Conservation (phyloP, 352 stramenopile species). For the Phytophthora pinifolia region DNA sequence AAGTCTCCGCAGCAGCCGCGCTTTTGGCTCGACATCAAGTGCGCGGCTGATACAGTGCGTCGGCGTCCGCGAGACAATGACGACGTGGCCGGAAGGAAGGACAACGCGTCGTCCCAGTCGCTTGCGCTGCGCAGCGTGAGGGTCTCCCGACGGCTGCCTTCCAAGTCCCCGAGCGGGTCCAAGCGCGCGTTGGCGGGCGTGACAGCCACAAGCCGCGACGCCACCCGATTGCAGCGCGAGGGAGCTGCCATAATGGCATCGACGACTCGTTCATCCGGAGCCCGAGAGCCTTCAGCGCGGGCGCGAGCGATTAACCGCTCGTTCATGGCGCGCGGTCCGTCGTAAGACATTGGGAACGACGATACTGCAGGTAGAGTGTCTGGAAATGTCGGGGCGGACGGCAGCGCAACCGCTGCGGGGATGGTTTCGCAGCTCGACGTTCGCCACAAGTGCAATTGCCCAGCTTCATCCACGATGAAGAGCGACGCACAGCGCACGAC, state of each 20-base stretch:
- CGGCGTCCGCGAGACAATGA: slow-evolving; percentile 55
- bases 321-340: slow-evolving; percentile 57
- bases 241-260: slow-evolving; percentile 72
- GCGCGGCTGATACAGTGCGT: slow-evolving; percentile 56
- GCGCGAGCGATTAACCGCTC: slow-evolving; percentile 62
- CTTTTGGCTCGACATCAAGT: slow-evolving; percentile 76
- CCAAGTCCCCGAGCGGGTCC: slow-evolving; percentile 43
- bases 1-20: slow-evolving; percentile 72
- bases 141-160: slow-evolving; percentile 19
- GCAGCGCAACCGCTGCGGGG: slow-evolving; percentile 8
- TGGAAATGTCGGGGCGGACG: slow-evolving; percentile 9
- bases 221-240: slow-evolving; percentile 25
- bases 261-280: slow-evolving; percentile 63
- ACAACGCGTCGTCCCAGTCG: slow-evolving; percentile 58
- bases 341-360: slow-evolving; percentile 31
- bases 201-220: slow-evolving; percentile 28
- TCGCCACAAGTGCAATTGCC: slow-evolving; percentile 53
- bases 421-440: slow-evolving; percentile 62
- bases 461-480: slow-evolving; percentile 60
- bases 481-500: slow-evolving; percentile 55
- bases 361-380: slow-evolving; percentile 7
- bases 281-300: slow-evolving; percentile 45
- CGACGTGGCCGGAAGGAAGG: slow-evolving; percentile 53
- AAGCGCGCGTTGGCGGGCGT: slow-evolving; percentile 29
- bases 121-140: slow-evolving; percentile 32